Conservation (phyloP, 2,329 filamentous ascomycete genomes). For the Tympanopsis confertula region DNA sequence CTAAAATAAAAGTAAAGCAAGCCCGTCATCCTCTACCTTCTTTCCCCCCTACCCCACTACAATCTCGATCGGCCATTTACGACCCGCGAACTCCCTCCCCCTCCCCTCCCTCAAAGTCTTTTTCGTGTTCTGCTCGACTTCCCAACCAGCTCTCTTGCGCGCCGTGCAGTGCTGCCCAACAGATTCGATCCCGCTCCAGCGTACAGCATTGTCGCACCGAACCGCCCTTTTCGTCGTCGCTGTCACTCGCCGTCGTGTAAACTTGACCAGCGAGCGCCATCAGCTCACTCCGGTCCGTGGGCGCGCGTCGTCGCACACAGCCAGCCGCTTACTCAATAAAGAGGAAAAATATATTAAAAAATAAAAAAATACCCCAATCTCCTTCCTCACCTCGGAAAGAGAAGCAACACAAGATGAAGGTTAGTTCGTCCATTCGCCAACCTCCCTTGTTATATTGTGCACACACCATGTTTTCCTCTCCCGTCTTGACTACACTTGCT, state of each 20-base stretch:
- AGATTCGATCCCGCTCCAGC: too few relatives aligned
- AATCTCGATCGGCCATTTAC: too few relatives aligned
- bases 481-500: too few relatives aligned
- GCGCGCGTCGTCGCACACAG: not conserved
- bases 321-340: not conserved
- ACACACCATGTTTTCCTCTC: too few relatives aligned
- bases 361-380: too few relatives aligned
- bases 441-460: too few relatives aligned
- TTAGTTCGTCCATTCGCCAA: not conserved
- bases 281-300: not conserved
- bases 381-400: not conserved
- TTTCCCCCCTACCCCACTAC: too few relatives aligned
- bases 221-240: not conserved
- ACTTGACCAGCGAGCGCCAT: not conserved
- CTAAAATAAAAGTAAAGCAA: too few relatives aligned
- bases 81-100: too few relatives aligned
- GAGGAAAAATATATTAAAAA: not conserved
- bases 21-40: too few relatives aligned
- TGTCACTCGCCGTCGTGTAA: not conserved
- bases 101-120: not conserved
- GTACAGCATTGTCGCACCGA: too few relatives aligned
- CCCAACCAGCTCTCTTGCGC: not conserved
- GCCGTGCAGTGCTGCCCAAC: not conserved
- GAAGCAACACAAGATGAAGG: not conserved
- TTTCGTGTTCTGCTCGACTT: not conserved